These are phyloP conservation scores for Lepiota brunneoincarnata DNA, from an alignment of 768 basidiomycete species.

Conservation along the genomic window DNA sequence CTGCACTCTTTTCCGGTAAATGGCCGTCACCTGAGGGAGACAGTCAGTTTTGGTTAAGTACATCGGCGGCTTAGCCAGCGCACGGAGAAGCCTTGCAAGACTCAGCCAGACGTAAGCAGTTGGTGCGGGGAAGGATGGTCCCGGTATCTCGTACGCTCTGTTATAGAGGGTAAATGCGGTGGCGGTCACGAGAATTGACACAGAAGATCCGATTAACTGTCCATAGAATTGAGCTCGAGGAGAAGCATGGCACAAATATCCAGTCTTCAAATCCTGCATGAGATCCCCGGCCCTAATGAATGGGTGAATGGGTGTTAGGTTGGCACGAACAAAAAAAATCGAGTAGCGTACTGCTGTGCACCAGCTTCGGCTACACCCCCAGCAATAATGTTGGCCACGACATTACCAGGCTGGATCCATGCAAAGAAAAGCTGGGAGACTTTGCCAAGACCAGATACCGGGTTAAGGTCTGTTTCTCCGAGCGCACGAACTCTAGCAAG, in stretches of 20 bases:
- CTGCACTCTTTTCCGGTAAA: conserved; percentile 69
- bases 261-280: conserved; percentile 99
- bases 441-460: conserved; percentile 91
- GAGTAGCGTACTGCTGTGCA: conserved; percentile 71
- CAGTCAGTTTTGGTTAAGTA: conserved; percentile 19
- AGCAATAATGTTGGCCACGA: conserved; percentile 97
- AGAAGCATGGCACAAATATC: conserved; percentile 87
- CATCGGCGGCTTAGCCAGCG: conserved; percentile 25
- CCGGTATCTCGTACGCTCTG: conserved; percentile 84
- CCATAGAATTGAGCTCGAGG: conserved; percentile 94
- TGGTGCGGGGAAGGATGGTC: conserved; percentile 93
- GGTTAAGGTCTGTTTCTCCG: conserved; percentile 94
- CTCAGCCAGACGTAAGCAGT: conserved; percentile 93
- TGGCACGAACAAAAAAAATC: neutral
- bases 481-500: conserved; percentile 77
- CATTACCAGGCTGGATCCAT: conserved; percentile 90
- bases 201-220: conserved; percentile 85
- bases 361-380: conserved; percentile 96
- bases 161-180: conserved; percentile 88
- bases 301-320: neutral
- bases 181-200: conserved; percentile 87
- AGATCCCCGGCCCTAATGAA: conserved; percentile 82
- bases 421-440: conserved; percentile 94
- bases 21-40: conserved; percentile 66
- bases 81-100: conserved; percentile 73